A percentile compares a stretch with the other conserved stretches of the same genome.
phyloP scores from a whole-genome alignment of 2,329 filamentous ascomycete genomes.

The Calonectria crousiana region DNA sequence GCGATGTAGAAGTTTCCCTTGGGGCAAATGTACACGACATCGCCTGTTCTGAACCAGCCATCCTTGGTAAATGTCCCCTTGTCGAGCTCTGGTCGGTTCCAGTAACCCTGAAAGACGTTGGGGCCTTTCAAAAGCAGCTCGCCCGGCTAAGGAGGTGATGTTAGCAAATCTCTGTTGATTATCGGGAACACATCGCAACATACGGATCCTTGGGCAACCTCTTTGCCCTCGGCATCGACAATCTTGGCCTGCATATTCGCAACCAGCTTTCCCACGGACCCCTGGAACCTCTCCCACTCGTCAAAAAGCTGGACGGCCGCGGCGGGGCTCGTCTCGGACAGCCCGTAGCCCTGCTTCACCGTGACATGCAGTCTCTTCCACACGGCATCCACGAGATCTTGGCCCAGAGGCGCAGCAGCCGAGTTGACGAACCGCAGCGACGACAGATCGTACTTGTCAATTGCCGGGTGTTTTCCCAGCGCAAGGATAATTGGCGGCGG shows the following conservation, averaged over 20 bases:
- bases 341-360: conserved; percentile 93
- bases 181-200: neutral
- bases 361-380: conserved; percentile 80
- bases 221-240: conserved; percentile 71
- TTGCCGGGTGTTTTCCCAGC: conserved; percentile 81
- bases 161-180: neutral
- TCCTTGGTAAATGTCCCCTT: conserved; percentile 78
- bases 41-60: conserved; percentile 92
- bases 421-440: conserved; percentile 87
- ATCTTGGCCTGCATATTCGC: conserved; percentile 87
- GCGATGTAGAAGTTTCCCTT: conserved; percentile 91
- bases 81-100: conserved; percentile 79
- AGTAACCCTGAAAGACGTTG: conserved; percentile 84
- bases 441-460: conserved; percentile 84
- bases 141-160: conserved; percentile 55
- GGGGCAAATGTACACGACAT: conserved; percentile 83
- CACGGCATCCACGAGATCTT: conserved; percentile 82
- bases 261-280: conserved; percentile 81
- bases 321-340: conserved; percentile 87
- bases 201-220: conserved; percentile 63
- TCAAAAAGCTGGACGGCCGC: conserved; percentile 80
- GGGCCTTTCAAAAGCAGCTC: conserved; percentile 84
- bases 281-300: conserved; percentile 82
- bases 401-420: conserved; percentile 86
- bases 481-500: conserved; percentile 87